Evolutionary conservation across 2,329 filamentous ascomycete genomes (phyloP).

Genomic region (Verticillium klebahnii): DNA sequence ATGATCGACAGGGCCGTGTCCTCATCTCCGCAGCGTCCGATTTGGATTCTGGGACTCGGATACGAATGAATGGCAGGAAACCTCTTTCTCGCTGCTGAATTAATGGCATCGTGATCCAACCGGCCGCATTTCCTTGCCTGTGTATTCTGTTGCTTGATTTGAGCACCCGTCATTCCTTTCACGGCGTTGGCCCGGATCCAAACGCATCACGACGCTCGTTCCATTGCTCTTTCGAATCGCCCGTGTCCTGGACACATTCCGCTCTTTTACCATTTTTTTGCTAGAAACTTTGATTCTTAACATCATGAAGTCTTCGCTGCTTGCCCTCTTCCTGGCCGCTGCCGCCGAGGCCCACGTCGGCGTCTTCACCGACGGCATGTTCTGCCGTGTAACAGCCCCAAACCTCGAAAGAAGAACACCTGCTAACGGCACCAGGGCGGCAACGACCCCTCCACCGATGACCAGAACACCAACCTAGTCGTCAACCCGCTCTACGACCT

Average conservation of each 20-base stretch:
- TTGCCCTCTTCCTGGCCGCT: background rate
- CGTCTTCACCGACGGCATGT: conserved; percentile 17
- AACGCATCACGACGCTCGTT: too few species aligned
- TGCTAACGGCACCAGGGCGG: conserved; percentile 13
- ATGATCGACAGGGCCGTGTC: background rate
- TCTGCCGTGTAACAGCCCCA: conserved; percentile 8
- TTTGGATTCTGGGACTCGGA: background rate
- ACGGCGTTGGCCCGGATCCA: background rate
- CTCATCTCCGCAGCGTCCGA: background rate
- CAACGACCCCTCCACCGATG: conserved; percentile 24
- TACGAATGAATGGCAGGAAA: too few species aligned
- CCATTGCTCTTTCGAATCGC: too few species aligned
- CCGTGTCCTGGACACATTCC: background rate
- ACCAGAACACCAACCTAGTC: conserved; percentile 38
- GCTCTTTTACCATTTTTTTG: background rate
- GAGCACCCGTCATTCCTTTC: background rate
- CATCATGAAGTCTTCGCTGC: background rate
- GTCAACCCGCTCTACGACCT: too few species aligned
- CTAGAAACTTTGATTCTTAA: background rate
- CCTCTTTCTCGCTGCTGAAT: too few species aligned
- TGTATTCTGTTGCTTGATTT: too few species aligned
- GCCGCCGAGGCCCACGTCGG: conserved; percentile 10
- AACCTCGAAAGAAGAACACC: conserved; percentile 5
- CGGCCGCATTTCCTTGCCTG: too few species aligned
- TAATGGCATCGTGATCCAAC: too few species aligned